Percentiles rank a stretch among this genome's conserved stretches.
These are phyloP conservation scores for Chlorella sp. DNA, from an alignment of 139 green algal genomes.

Conservation along the genomic window DNA sequence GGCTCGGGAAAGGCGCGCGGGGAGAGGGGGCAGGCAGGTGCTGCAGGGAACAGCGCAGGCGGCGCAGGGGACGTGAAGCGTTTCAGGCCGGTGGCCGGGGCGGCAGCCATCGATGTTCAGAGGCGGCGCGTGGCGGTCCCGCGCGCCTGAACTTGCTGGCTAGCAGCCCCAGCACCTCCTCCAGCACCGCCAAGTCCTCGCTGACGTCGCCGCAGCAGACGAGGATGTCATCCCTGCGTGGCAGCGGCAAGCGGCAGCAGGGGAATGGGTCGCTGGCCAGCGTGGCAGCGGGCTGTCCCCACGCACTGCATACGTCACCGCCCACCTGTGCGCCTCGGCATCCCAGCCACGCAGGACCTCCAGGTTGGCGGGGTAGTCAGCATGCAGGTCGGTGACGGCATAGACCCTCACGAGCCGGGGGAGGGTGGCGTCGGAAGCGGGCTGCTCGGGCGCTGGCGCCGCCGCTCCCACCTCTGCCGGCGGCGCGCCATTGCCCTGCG, in stretches of 20 bases:
- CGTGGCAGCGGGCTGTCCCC: not conserved
- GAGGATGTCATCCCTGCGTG: constrained; percentile 47
- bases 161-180: constrained; percentile 52
- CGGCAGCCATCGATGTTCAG: too few relatives aligned
- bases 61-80: too few relatives aligned
- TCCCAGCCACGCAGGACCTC: not conserved
- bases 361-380: constrained; percentile 30
- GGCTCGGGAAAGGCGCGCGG: too few relatives aligned
- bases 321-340: constrained; percentile 2
- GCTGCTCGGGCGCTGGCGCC: too few relatives aligned
- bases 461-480: too few relatives aligned
- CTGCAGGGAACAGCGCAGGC: too few relatives aligned
- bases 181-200: constrained; percentile 56
- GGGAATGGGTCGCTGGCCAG: not conserved
- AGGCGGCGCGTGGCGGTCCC: too few relatives aligned
- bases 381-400: constrained; percentile 34
- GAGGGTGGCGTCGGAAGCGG: not conserved
- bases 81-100: too few relatives aligned
- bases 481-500: too few relatives aligned
- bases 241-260: too few relatives aligned
- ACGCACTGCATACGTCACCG: not conserved
- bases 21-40: too few relatives aligned
- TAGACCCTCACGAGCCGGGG: not conserved
- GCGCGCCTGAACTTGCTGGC: constrained; percentile 33
- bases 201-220: constrained; percentile 74